Conservation (phyloP, 2,329 filamentous ascomycete species). For the Monilinia polystroma region DNA sequence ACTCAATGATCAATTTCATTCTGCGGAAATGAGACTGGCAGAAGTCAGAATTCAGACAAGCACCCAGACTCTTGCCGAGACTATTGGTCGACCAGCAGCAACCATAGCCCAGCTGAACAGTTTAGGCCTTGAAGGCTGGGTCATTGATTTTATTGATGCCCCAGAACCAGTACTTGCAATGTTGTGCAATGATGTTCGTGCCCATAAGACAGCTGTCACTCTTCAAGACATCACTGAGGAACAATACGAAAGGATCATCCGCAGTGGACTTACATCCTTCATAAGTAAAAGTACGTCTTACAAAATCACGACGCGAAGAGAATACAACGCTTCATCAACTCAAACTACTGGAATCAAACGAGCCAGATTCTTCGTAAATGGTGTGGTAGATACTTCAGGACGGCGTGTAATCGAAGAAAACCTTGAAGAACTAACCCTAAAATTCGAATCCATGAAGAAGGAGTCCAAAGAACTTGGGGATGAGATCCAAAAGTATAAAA, state of each 20-base stretch:
- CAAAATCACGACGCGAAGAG: slow-evolving; percentile 66
- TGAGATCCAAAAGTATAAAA: slow-evolving; percentile 43
- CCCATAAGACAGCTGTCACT: slow-evolving; percentile 69
- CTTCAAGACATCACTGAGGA: slow-evolving; percentile 61
- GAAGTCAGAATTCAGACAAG: slow-evolving; percentile 63
- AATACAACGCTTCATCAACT: slow-evolving; percentile 77
- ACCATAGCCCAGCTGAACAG: slow-evolving; percentile 52
- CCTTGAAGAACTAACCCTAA: slow-evolving; percentile 40
- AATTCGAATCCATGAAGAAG: slow-evolving; percentile 36
- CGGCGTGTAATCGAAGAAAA: slow-evolving; percentile 60
- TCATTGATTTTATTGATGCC: slow-evolving; percentile 74
- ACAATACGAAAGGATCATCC: slow-evolving; percentile 65
- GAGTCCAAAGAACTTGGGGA: slow-evolving; percentile 26
- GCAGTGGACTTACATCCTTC: slow-evolving; percentile 60
- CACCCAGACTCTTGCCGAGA: slow-evolving; percentile 55
- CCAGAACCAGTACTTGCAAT: slow-evolving; percentile 83
- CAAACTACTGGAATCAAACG: slow-evolving; percentile 58
- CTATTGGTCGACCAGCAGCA: slow-evolving; percentile 42
- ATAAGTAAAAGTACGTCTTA: slow-evolving; percentile 66
- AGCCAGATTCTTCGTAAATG: slow-evolving; percentile 73
- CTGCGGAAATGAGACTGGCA: slow-evolving; percentile 58
- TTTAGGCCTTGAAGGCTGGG: slow-evolving; percentile 75
- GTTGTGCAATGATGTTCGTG: slow-evolving; percentile 71
- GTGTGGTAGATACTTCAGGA: slow-evolving; percentile 67
- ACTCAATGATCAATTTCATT: slow-evolving; percentile 65